Evolutionary conservation across 768 basidiomycete species (phyloP).

Genomic region (Mycena pura): DNA sequence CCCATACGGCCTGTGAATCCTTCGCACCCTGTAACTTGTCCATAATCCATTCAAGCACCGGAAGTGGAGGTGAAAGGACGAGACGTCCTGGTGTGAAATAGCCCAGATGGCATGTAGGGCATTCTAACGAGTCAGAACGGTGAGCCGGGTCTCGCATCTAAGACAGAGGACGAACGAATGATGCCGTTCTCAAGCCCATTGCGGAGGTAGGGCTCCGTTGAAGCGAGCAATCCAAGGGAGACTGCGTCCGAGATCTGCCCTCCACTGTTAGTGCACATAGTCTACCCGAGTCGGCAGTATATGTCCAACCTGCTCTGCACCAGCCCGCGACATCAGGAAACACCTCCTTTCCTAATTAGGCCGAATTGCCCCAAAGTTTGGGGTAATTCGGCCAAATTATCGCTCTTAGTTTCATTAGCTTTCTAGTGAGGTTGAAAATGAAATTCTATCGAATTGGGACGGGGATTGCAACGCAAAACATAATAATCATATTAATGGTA

Average conservation of each 20-base stretch:
- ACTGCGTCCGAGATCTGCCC: neutral
- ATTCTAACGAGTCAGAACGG: neutral
- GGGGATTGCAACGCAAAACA: too few species aligned
- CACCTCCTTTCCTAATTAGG: constrained; percentile 14
- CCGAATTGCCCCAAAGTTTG: neutral
- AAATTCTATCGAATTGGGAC: too few species aligned
- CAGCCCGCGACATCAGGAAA: constrained; percentile 8
- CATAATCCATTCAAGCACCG: neutral
- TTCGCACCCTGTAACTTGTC: neutral
- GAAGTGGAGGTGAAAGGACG: neutral
- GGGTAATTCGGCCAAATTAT: constrained; percentile 7
- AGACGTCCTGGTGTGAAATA: neutral
- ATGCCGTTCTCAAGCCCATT: neutral
- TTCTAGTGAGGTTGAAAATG: constrained; percentile 13
- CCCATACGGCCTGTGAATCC: neutral
- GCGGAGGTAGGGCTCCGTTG: neutral
- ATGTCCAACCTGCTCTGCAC: too few species aligned
- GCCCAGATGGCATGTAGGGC: neutral
- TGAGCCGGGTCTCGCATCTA: neutral
- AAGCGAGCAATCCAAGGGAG: constrained; percentile 2
- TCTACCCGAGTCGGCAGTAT: too few species aligned
- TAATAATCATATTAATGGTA: too few species aligned
- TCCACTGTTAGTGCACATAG: too few species aligned
- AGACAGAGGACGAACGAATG: neutral
- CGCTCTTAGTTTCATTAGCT: constrained; percentile 4